phyloP scores from a whole-genome alignment of 805 yeast genomes.

The Torulaspora gathmanii region DNA sequence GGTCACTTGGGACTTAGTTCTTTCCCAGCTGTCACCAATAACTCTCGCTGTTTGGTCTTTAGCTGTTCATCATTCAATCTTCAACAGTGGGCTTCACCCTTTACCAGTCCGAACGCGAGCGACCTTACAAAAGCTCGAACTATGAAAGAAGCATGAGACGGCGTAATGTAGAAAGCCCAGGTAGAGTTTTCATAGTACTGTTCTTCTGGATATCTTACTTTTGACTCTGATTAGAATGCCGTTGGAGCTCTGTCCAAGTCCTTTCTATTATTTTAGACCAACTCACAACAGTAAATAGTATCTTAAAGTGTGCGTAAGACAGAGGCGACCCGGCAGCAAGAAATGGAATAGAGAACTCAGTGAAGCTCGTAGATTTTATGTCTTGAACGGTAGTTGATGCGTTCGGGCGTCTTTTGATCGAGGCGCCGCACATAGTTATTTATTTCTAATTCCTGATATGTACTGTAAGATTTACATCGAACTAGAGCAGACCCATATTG shows the following conservation, averaged over 20 bases:
- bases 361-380: too few relatives aligned
- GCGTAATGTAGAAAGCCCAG: background rate
- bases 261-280: too few relatives aligned
- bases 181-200: background rate
- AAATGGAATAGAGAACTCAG: too few relatives aligned
- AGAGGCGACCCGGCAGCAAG: too few relatives aligned
- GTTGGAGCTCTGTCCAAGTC: too few relatives aligned
- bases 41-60: background rate
- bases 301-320: too few relatives aligned
- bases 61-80: background rate
- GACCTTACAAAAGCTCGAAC: background rate
- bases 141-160: background rate
- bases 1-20: too few relatives aligned
- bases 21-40: background rate
- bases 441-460: background rate
- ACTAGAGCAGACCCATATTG: background rate
- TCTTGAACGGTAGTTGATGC: too few relatives aligned
- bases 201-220: too few relatives aligned
- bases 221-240: too few relatives aligned
- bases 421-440: background rate
- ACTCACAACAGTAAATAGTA: too few relatives aligned
- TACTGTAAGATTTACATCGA: background rate
- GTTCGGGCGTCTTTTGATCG: background rate
- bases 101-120: background rate
- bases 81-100: background rate